Percentiles rank a stretch among this genome's conserved stretches.
Evolutionary conservation across 2,329 filamentous ascomycete genomes (phyloP).

Genomic region (Aureobasidium sp.): DNA sequence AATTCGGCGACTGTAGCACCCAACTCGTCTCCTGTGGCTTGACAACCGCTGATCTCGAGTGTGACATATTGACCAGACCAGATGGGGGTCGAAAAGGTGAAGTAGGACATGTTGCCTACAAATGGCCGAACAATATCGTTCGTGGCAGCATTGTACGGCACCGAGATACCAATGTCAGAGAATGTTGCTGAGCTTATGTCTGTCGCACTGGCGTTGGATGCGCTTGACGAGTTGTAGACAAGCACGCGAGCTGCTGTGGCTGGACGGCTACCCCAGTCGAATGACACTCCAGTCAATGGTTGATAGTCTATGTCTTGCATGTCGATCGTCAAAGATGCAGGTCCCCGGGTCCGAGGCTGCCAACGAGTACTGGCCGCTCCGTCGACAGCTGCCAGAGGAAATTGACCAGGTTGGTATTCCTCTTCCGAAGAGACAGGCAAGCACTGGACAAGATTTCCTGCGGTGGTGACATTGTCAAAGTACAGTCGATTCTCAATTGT

Average conservation of each 20-base stretch:
- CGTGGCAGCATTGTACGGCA: slow-evolving; percentile 34
- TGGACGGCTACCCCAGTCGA: slow-evolving; percentile 55
- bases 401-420: slow-evolving; percentile 56
- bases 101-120: slow-evolving; percentile 40
- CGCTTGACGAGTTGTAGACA: slow-evolving; percentile 45
- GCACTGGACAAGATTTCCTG: slow-evolving; percentile 58
- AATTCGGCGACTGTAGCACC: slow-evolving; percentile 50
- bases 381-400: slow-evolving; percentile 60
- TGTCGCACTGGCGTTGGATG: slow-evolving; percentile 22
- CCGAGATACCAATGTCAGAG: slow-evolving; percentile 33
- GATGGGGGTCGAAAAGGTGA: slow-evolving; percentile 33
- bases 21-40: slow-evolving; percentile 31
- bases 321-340: slow-evolving; percentile 52
- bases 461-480: slow-evolving; percentile 37
- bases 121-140: slow-evolving; percentile 35
- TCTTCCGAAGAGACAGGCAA: slow-evolving; percentile 44
- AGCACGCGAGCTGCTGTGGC: slow-evolving; percentile 48
- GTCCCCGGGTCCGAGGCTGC: slow-evolving; percentile 51
- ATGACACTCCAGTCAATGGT: slow-evolving; percentile 45
- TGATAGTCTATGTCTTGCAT: slow-evolving; percentile 34
- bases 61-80: slow-evolving; percentile 41
- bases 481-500: slow-evolving; percentile 34
- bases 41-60: slow-evolving; percentile 44
- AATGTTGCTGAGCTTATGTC: slow-evolving; percentile 21
- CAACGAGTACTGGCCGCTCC: slow-evolving; percentile 60